These are phyloP conservation scores for Crithidia bombi DNA, from an alignment of 208 protist genomes.

Conservation along the genomic window DNA sequence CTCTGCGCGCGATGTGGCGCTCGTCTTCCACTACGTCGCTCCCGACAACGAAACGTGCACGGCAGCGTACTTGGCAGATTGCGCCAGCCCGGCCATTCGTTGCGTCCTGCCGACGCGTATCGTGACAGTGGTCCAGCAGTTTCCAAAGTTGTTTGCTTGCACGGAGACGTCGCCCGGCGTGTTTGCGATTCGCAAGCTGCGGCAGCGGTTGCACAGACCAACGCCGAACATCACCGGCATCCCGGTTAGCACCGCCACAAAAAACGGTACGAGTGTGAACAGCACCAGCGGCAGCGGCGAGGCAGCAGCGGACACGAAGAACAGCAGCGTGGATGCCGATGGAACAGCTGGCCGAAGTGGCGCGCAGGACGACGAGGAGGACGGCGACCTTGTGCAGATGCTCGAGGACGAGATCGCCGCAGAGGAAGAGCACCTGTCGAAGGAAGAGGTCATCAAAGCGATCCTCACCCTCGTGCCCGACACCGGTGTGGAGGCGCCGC, in stretches of 20 bases:
- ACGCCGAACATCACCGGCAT: neutral
- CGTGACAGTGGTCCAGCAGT: conserved; percentile 65
- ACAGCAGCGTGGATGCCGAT: neutral
- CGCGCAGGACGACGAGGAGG: conserved; percentile 15
- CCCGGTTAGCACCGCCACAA: neutral
- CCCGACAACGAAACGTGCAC: conserved; percentile 68
- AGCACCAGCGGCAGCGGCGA: conserved; percentile 3
- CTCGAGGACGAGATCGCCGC: conserved; percentile 45
- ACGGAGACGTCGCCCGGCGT: conserved; percentile 77
- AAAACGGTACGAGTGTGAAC: too few relatives aligned
- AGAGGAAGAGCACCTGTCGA: conserved; percentile 43
- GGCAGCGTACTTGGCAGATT: conserved; percentile 62
- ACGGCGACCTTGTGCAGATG: conserved; percentile 50
- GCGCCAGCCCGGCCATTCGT: conserved; percentile 82
- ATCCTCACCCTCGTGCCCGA: conserved; percentile 63
- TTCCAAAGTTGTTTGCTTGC: conserved; percentile 78
- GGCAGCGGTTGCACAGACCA: conserved; percentile 7
- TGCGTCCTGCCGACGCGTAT: conserved; percentile 74
- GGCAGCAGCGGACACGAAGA: neutral
- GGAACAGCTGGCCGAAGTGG: neutral
- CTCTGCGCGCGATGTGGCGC: conserved; percentile 55
- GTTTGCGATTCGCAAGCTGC: conserved; percentile 69
- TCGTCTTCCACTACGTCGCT: conserved; percentile 83
- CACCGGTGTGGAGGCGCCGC: conserved; percentile 60
- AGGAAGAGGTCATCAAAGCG: conserved; percentile 42